Evolutionary conservation across 1,139 yeast species (phyloP), one percentile per base, ranked within the genome.

Genomic region (Suhomyces taliae): DNA sequence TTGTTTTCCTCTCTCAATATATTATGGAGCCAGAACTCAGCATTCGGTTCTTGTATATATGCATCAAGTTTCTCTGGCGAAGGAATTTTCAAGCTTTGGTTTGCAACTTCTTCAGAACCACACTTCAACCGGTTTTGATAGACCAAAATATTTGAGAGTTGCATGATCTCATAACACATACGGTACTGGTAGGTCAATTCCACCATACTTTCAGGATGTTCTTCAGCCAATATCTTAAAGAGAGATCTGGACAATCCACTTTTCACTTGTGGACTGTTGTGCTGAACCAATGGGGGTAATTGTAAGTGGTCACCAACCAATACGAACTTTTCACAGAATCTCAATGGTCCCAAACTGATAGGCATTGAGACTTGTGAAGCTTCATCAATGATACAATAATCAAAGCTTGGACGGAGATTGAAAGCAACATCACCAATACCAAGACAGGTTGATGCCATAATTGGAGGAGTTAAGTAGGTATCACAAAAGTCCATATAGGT

Each of bases 311-410:
- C 99, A 6, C 99, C 99, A 9, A 95, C 98, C 49, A 93, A 74
- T 1, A 95, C 76, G 60, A 93, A 93, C 63, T 79, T 87, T 39
- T 87, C 84, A 34, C 93, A 85, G 51, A 80, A 81, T 34, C 91
- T 67, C 39, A 93, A 64, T 0, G 99, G 98, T 0, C 99, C 99
- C 29, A 93, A 65, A 56, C 95, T 87, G 5, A 89, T 78, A 0
- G 99, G 99, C 72, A 93, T 74, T 0, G 97, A 85, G 0, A 91
- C 89, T 60, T 93, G 99, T 0, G 98, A 90, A 0, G 99, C 98
- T 62, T 93, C 99, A 63, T 93, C 99, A 40, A 95, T 80, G 39
- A 93, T 91, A 61, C 98, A 95, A 61, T 88, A 91, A 61, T 93
- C 99, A 65, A 93, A 93, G 19, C 71, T 74, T 32, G 80, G 69